Base-by-base conservation (phyloP, 2,329 filamentous ascomycete genomes). In the Helotiales sp. region DNA sequence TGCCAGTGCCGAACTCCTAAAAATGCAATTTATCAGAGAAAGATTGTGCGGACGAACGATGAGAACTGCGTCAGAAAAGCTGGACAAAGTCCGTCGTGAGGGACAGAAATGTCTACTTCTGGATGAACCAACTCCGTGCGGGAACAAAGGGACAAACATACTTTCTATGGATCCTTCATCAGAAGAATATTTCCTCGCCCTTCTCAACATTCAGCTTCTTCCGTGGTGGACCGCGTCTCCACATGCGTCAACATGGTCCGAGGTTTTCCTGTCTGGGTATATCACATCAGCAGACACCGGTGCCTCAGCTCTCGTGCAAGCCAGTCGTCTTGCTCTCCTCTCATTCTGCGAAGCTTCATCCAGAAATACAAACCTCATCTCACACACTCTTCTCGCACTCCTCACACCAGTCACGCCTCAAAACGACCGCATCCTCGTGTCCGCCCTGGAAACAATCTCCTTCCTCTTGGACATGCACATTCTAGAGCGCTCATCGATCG, bases 1-100 rank as follows among this genome's bases (percentile, higher is more conserved):
- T 40, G 24, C 69, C 13, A 28, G 70, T 15, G 67, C 67, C 5
- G 7, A 52, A 57, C 1, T 6, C n/a, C 17, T 22, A 49, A 13
- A 24, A 24, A 71, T 37, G 11, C 71, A 11, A 67, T 10, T 26
- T 10, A 66, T 73, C 43, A 59, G 69, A 15, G 37, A 47, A 13
- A 58, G 28, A 24, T 45, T 74, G 1, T 71, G 69, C 52, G 65
- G 68, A 6, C 68, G 65, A 28, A 52, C 85, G 1, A 81, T 92
- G 34, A 87, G 93, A 1, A 84, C 98, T 15, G 89, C 93, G 1
- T 87, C 92, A 0, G 96, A 99, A 79, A 97, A 97, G 77, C 84
- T 98, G 1, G 95, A 98, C 78, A 91, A 93, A 69, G 91, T 98
- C 20, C 88, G 96, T 26, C 82, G 87, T 0, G 85, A 88, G 70